Percentiles rank a stretch among this genome's conserved stretches.
Conservation (phyloP, 352 stramenopile genomes). For the Pythium scleroteichum region DNA sequence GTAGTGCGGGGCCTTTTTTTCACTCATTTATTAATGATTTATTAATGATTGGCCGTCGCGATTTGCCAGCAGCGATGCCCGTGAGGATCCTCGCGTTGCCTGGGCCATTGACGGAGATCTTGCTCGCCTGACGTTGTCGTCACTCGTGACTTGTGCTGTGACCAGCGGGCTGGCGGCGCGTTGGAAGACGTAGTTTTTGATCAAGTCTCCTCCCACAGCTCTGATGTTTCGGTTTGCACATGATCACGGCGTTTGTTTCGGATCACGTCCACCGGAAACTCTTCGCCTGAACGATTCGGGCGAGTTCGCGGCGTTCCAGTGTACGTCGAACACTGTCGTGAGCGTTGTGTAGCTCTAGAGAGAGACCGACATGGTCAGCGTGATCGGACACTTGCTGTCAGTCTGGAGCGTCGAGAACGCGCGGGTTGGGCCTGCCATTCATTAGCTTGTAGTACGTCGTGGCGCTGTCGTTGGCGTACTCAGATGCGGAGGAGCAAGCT, state of each 20-base stretch:
- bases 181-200: not conserved
- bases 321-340: not conserved
- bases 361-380: not conserved
- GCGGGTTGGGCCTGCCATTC: not conserved
- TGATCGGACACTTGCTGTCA: not conserved
- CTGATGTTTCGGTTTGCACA: no score
- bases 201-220: no score
- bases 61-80: no score
- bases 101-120: no score
- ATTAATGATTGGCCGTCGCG: no score
- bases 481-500: not conserved
- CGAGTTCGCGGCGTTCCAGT: not conserved
- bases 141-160: no score
- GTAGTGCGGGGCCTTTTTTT: no score
- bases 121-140: no score
- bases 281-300: not conserved
- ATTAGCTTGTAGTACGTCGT: constrained; percentile 1
- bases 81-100: no score
- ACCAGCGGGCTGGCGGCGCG: no score
- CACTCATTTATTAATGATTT: no score
- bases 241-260: not conserved
- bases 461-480: not conserved
- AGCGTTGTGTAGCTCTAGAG: not conserved
- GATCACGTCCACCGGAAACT: not conserved
- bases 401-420: not conserved